Evolutionary conservation across 129 eudicot genomes (phyloP), one percentile per base, ranked within the genome.

Genomic region (Saposhnikovia divaricata): DNA sequence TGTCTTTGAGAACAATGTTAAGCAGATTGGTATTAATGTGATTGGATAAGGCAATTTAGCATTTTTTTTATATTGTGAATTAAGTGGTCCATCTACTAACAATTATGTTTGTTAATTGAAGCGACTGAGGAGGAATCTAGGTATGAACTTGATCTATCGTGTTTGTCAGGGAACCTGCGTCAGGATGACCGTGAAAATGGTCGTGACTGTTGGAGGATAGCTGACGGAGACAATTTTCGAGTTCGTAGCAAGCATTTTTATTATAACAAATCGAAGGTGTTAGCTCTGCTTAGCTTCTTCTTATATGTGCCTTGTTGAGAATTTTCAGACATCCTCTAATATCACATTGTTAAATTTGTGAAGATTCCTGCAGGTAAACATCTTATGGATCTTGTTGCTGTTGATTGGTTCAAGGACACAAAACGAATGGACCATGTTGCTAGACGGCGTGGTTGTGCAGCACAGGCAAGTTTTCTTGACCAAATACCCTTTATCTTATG

Each of bases 371-470:
- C 94, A 66, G 98, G 98, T 71, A 95, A 95, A 81, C 98, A 89
- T 51, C 92, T 95, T 80, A 89, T 95, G 96, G 97, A 95, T 82
- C 97, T 95, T 83, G 98, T 95, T 85, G 97, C 98, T 75, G 98
- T 92, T 73, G 98, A 95, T 85, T 95, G 97, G 97, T 87, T 95
- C 79, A 95, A 95, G 85, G 94, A 95, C 81, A 87, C 94, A 74
- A 95, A 90, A 85, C 86, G 98, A 79, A 95, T 95, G 96, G 98
- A 95, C 82, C 96, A 95, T 84, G 98, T 95, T 83, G 98, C 93
- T 69, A 89, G 96, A 77, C 96, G 98, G 34, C 90, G 78, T 39
- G 94, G 97, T 80, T 92, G 98, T 84, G 98, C 93, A 9, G 98
- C 95, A 42, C 97, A 95, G 80, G 98, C 89, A 87, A 82, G 93